Base-by-base conservation (phyloP, 768 basidiomycete genomes). In the Cantharellus anzutake region DNA sequence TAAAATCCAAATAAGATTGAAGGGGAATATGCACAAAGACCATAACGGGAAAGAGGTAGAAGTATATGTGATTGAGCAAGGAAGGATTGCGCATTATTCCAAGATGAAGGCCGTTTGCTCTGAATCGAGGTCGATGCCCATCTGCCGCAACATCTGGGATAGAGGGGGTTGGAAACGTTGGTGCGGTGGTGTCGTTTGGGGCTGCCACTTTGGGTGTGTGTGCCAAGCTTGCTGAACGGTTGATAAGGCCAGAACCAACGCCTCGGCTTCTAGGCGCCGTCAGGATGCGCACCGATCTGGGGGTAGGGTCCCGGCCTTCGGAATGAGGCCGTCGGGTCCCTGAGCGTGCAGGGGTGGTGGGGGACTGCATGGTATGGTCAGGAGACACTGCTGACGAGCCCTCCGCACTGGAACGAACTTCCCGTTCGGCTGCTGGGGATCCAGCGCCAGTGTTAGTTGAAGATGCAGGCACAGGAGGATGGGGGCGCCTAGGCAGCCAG, bases 1-100 rank as follows among this genome's bases (percentile, higher is more conserved):
- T 91, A 69, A 91, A 89, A 67, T 94, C 91, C 68, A 93, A 82
- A 67, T 84, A 92, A 0, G 83, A 81, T 69, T 91, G 88, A 4
- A 86, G 68, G 35, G 80, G 60, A 20, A 65, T 42, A 56, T 87
- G 83, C 20, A 78, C 80, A 68, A 89, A 80, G 3, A 80, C 76
- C 63, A 88, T 68, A 14, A 88, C 44, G n/a, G 83, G 84, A 67
- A 79, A 81, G 41, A 84, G 66, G 66, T 79, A 82, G 70, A 80
- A 89, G 69, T 81, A 81, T 52, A 83, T 37, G 20, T 51, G 48
- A 20, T 42, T 50, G 35, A 41, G 56, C 38, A 68, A 66, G 34
- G 78, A 78, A 2, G 84, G 83, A 66, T 75, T 80, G 63, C 78
- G 77, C 60, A 88, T 67, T 38, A 86, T 73, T 61, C 84, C 80